Conservation (phyloP, 1,284 basidiomycete genomes). For the Mycosarcoma mackinlayi region DNA sequence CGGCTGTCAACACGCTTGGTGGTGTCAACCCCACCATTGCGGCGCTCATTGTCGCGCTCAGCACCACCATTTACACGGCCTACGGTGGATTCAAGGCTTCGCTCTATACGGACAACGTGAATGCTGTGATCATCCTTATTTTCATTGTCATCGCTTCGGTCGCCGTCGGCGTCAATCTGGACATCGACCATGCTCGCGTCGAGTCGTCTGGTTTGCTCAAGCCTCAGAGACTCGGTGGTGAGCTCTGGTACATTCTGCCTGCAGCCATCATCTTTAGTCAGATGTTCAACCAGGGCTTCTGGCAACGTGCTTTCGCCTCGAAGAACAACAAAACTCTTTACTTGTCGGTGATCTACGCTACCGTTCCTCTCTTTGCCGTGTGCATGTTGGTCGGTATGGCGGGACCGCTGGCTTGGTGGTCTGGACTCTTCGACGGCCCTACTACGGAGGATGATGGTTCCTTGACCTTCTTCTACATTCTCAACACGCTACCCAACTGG, state of each 20-base stretch:
- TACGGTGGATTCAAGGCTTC: conserved; percentile 68
- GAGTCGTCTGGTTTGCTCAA: conserved; percentile 57
- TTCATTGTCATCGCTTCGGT: conserved; percentile 63
- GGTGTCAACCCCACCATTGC: conserved; percentile 63
- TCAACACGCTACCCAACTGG: conserved; percentile 65
- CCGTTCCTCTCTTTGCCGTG: conserved; percentile 64
- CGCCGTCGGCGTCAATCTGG: conserved; percentile 63
- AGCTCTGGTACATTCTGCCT: conserved; percentile 66
- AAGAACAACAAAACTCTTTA: conserved; percentile 63
- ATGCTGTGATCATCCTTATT: conserved; percentile 64
- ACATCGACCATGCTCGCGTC: conserved; percentile 56
- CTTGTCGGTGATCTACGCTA: conserved; percentile 60
- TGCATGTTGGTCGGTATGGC: conserved; percentile 67
- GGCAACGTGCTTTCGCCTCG: conserved; percentile 68
- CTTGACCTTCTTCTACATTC: conserved; percentile 63
- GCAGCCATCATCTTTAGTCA: conserved; percentile 66
- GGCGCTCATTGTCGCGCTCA: conserved; percentile 64
- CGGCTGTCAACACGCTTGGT: conserved; percentile 55
- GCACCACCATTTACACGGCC: conserved; percentile 67
- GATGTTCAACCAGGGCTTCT: conserved; percentile 69
- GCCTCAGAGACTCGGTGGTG: conserved; percentile 62
- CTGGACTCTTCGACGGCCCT: conserved; percentile 59
- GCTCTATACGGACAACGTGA: conserved; percentile 68
- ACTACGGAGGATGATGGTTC: conserved; percentile 62
- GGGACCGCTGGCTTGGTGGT: conserved; percentile 64